Base-by-base conservation (phyloP, 1,139 yeast genomes). In the Zygosaccharomyces sapae region DNA sequence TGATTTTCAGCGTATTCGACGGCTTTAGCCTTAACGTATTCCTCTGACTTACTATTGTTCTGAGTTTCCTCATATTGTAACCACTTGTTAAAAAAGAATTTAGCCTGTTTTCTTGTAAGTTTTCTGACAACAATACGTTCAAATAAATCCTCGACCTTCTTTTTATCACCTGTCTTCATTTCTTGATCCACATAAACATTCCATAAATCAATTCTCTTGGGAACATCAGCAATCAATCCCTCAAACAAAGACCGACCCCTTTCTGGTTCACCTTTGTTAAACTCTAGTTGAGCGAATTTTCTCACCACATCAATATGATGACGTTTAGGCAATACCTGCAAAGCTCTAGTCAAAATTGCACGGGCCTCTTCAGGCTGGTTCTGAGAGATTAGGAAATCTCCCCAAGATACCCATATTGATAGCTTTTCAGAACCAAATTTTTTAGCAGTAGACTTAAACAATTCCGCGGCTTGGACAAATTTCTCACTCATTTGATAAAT, bases 71-170 rank as follows among this genome's bases (percentile, higher is more conserved):
- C 97, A 62, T 73, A 86, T 18, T 76, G 72, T 53, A 88, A 77
- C 97, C 97, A 90, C 65, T 92, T 92, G 61, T 83, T 86, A 72
- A 89, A 90, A 77, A 92, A 87, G 72, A 87, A 88, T 70, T 87
- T 89, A 58, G 96, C 97, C 70, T 89, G 97, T 67, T 90, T 92
- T 68, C 84, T 79, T n/a, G 86, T 76, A 50, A 90, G 69, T 68
- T 86, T 87, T 67, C 77, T 80, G 29, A 72, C 60, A 47, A 79
- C 66, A 5, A 85, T 88, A 65, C 97, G 80, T 68, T 89, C 96
- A 61, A 89, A 90, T 53, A 92, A 72, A 25, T 78, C 83, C 62
- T 83, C 92, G 35, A 81, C 83, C 65, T 81, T 81, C 55, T 73
- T 72, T 66, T 79, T 80, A 43, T 80, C 80, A 47, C 75, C 76